Evolutionary conservation across 495 filamentous ascomycete species (phyloP).

Genomic region (Neurospora terricola): DNA sequence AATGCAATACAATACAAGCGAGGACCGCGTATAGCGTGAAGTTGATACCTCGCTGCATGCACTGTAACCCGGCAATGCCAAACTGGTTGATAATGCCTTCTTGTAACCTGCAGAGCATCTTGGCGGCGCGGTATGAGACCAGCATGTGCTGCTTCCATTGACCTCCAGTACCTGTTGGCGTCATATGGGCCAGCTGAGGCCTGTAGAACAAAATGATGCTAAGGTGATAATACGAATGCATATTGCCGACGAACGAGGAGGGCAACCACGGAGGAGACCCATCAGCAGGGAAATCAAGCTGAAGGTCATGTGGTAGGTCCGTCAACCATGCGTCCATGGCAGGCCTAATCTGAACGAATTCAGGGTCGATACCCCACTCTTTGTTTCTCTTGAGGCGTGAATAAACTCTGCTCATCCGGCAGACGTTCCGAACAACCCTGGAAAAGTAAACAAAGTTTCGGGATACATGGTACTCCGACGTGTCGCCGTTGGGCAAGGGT

Average conservation of each 20-base stretch:
- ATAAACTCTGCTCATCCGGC: slow-evolving; percentile 65
- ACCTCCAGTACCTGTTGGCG: slow-evolving; percentile 60
- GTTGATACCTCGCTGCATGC: slow-evolving; percentile 92
- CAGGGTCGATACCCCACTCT: slow-evolving; percentile 83
- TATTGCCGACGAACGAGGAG: slow-evolving; percentile 83
- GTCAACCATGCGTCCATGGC: slow-evolving; percentile 64
- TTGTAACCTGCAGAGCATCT: slow-evolving; percentile 81
- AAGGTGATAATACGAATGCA: slow-evolving; percentile 89
- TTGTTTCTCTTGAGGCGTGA: slow-evolving; percentile 70
- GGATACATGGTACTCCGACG: slow-evolving; percentile 65
- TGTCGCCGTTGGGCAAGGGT: slow-evolving; percentile 56
- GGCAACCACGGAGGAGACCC: slow-evolving; percentile 77
- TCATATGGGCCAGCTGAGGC: slow-evolving; percentile 71
- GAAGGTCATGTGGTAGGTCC: slow-evolving; percentile 68
- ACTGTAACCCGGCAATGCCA: slow-evolving; percentile 72
- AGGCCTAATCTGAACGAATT: slow-evolving; percentile 69
- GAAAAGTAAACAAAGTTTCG: slow-evolving; percentile 77
- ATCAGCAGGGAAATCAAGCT: slow-evolving; percentile 67
- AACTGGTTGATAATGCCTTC: slow-evolving; percentile 72
- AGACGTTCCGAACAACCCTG: slow-evolving; percentile 65
- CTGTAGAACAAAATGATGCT: slow-evolving; percentile 81
- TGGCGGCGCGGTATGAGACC: slow-evolving; percentile 78
- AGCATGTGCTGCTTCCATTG: slow-evolving; percentile 84
- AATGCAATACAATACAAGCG: slow-evolving; percentile 89
- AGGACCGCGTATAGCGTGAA: slow-evolving; percentile 90